Conservation (phyloP, 1,139 yeast species). For the Schizosaccharomyces versatilis region DNA sequence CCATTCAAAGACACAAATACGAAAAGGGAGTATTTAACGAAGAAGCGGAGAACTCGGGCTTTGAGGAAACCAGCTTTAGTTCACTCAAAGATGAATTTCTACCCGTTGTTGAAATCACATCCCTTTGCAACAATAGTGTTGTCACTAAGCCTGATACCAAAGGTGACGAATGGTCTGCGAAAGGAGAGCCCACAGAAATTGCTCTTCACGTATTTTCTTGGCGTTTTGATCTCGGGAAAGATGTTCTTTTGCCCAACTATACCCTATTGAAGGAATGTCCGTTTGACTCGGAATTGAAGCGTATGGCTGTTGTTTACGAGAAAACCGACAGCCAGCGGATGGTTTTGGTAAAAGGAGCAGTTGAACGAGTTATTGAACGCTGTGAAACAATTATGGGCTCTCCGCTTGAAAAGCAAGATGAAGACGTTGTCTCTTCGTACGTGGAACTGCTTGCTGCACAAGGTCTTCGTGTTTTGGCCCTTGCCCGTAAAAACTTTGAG, state of each 20-base stretch:
- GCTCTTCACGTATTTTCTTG: slow-evolving; percentile 56
- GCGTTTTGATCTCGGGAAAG: slow-evolving; percentile 31
- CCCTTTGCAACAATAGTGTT: slow-evolving; percentile 52
- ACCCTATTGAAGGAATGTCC: slow-evolving; percentile 44
- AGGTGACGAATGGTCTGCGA: slow-evolving; percentile 40
- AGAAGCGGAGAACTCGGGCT: background rate
- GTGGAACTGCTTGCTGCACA: slow-evolving; percentile 42
- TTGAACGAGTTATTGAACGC: slow-evolving; percentile 41
- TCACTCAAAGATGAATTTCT: slow-evolving; percentile 16
- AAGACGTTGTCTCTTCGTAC: slow-evolving; percentile 28
- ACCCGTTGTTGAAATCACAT: slow-evolving; percentile 37
- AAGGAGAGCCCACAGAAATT: slow-evolving; percentile 70
- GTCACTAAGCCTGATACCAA: slow-evolving; percentile 22
- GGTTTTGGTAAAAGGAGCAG: slow-evolving; percentile 56
- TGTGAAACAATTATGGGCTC: slow-evolving; percentile 22
- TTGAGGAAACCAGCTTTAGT: background rate
- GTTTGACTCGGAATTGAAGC: slow-evolving; percentile 46
- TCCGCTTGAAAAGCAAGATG: slow-evolving; percentile 26
- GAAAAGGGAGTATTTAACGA: background rate
- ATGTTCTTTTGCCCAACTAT: slow-evolving; percentile 16
- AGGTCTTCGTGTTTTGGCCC: slow-evolving; percentile 56
- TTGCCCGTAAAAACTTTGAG: slow-evolving; percentile 24
- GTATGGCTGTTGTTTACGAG: slow-evolving; percentile 19
- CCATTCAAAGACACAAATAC: background rate
- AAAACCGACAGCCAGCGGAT: slow-evolving; percentile 20